phyloP scores from a whole-genome alignment of 2,329 filamentous ascomycete species.

The Pseudogymnoascus sp. region DNA sequence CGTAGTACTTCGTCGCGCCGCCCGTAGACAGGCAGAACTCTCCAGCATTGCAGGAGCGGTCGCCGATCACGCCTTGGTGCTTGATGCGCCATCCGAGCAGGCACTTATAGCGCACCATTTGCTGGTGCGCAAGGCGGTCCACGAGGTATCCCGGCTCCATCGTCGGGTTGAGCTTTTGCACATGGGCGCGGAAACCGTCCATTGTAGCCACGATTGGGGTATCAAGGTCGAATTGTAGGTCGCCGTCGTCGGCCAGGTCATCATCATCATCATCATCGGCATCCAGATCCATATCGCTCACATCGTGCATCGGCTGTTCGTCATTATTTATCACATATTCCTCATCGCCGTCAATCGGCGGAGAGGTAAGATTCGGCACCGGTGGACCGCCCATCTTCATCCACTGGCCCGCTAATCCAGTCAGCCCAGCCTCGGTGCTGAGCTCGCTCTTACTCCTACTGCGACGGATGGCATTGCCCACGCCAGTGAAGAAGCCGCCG shows the following conservation, averaged over 20 bases:
- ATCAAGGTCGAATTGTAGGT: constrained; percentile 46
- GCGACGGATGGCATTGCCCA: constrained; percentile 38
- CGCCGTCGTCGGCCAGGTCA: constrained; percentile 54
- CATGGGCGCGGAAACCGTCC: constrained; percentile 69
- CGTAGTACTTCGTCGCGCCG: constrained; percentile 55
- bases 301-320: constrained; percentile 16
- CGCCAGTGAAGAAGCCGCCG: constrained; percentile 25
- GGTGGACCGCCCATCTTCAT: constrained; percentile 50
- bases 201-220: constrained; percentile 59
- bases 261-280: constrained; percentile 53
- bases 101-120: constrained; percentile 69
- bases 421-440: constrained; percentile 26
- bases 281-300: constrained; percentile 31
- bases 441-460: constrained; percentile 49
- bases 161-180: constrained; percentile 65
- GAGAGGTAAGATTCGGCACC: constrained; percentile 45
- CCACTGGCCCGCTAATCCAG: constrained; percentile 45
- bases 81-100: constrained; percentile 63
- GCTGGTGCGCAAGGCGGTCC: constrained; percentile 75
- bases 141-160: constrained; percentile 58
- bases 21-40: constrained; percentile 58
- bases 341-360: constrained; percentile 25
- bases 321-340: constrained; percentile 10
- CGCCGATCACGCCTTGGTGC: constrained; percentile 54
- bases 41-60: constrained; percentile 51